These are phyloP conservation scores for Fusarium sp. DNA, from an alignment of 2,329 filamentous ascomycete genomes.

Conservation along the genomic window DNA sequence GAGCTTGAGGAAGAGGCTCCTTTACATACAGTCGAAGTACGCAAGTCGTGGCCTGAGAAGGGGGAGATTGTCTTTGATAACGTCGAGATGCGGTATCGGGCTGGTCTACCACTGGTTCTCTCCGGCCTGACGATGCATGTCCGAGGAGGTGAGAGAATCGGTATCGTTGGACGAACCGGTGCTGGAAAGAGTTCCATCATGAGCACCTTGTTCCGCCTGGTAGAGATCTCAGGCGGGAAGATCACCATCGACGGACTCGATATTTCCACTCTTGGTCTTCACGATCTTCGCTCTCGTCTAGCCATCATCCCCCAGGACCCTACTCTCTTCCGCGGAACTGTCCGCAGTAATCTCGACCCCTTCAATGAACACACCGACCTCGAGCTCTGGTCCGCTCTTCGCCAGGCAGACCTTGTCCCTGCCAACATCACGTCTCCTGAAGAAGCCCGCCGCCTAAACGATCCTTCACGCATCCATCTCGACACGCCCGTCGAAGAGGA, in stretches of 20 bases:
- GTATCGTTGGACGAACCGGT: conserved; percentile 83
- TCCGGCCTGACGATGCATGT: conserved; percentile 78
- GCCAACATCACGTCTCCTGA: conserved; percentile 71
- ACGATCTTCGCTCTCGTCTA: conserved; percentile 79
- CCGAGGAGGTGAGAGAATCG: conserved; percentile 79
- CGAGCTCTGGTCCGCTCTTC: conserved; percentile 80
- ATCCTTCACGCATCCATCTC: conserved; percentile 78
- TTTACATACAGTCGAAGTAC: conserved; percentile 78
- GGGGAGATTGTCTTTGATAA: conserved; percentile 83
- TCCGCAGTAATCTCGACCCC: conserved; percentile 82
- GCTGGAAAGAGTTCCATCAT: conserved; percentile 88
- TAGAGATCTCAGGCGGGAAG: conserved; percentile 70
- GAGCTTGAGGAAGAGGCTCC: conserved; percentile 90
- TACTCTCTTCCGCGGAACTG: conserved; percentile 83
- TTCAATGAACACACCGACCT: conserved; percentile 82
- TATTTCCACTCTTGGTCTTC: conserved; percentile 78
- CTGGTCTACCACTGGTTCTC: conserved; percentile 77
- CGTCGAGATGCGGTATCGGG: conserved; percentile 82
- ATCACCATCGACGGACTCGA: conserved; percentile 74
- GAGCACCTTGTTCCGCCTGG: conserved; percentile 81
- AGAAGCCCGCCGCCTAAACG: conserved; percentile 72
- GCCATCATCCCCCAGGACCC: conserved; percentile 89
- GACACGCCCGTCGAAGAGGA: conserved; percentile 91
- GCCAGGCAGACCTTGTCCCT: conserved; percentile 78
- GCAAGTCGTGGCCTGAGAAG: conserved; percentile 82